A percentile compares a stretch with the other conserved stretches of the same genome.
phyloP scores from a whole-genome alignment of 257 asterid genomes.

The Paulownia fortunei region DNA sequence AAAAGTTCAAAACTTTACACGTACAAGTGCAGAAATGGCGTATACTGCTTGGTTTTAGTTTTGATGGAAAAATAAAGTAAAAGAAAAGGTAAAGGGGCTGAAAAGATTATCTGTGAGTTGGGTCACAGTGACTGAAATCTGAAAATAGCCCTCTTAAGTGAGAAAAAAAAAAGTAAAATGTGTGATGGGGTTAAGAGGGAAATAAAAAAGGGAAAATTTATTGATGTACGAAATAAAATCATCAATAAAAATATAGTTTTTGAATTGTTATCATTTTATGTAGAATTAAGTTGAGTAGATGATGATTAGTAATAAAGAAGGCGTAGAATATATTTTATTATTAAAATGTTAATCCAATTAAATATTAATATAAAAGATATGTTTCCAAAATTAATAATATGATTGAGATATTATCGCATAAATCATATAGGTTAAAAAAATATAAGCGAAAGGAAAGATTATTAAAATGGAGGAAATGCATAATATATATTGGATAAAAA shows the following conservation, averaged over 20 bases:
- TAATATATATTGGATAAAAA: too few relatives aligned
- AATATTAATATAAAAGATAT: too few relatives aligned
- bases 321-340: neutral
- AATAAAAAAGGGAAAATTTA: too few relatives aligned
- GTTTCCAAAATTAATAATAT: too few relatives aligned
- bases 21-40: constrained; percentile 33
- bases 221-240: too few relatives aligned
- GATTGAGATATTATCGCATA: neutral
- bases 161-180: neutral
- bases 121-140: constrained; percentile 48
- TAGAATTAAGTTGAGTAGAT: too few relatives aligned
- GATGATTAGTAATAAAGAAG: neutral
- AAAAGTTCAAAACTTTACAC: neutral
- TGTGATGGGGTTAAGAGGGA: neutral
- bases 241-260: neutral
- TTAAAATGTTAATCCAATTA: too few relatives aligned
- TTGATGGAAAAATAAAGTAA: constrained; percentile 5
- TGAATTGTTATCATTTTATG: too few relatives aligned
- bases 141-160: constrained; percentile 30
- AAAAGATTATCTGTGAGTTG: constrained; percentile 43
- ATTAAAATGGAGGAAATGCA: neutral
- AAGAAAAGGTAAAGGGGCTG: neutral
- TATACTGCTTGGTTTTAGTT: constrained; percentile 25
- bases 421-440: neutral
- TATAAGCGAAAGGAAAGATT: neutral